Conservation (phyloP, 2,329 filamentous ascomycete genomes). For the Aspergillus udagawae region DNA sequence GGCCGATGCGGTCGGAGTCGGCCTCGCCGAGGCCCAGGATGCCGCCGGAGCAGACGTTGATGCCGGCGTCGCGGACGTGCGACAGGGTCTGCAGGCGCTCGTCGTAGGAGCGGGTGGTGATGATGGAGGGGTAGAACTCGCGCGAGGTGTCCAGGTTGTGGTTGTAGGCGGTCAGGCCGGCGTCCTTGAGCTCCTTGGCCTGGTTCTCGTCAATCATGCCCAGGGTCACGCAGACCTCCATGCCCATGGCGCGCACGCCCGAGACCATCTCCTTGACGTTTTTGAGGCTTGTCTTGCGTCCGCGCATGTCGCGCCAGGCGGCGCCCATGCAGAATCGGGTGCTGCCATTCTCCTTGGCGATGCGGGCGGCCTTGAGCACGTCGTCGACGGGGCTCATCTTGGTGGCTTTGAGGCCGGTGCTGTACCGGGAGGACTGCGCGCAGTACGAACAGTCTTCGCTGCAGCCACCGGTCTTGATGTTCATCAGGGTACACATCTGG, state of each 20-base stretch:
- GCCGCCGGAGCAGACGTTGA: slow-evolving; percentile 86
- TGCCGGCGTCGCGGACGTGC: slow-evolving; percentile 78
- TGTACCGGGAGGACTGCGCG: slow-evolving; percentile 78
- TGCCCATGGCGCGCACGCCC: slow-evolving; percentile 73
- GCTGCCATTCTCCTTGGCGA: slow-evolving; percentile 77
- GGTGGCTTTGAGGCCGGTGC: slow-evolving; percentile 72
- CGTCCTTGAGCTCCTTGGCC: slow-evolving; percentile 75
- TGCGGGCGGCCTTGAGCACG: slow-evolving; percentile 72
- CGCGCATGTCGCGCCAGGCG: slow-evolving; percentile 90
- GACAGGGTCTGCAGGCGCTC: slow-evolving; percentile 76
- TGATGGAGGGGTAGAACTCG: slow-evolving; percentile 82
- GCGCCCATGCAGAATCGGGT: slow-evolving; percentile 95
- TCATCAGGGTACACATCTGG: slow-evolving; percentile 92
- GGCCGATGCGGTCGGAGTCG: slow-evolving; percentile 71
- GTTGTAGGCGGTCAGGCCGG: slow-evolving; percentile 87
- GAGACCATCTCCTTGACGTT: slow-evolving; percentile 84
- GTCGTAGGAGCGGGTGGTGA: slow-evolving; percentile 82
- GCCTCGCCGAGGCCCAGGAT: slow-evolving; percentile 83
- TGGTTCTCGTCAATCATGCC: slow-evolving; percentile 85
- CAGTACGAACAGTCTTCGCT: slow-evolving; percentile 93
- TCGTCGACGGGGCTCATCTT: slow-evolving; percentile 76
- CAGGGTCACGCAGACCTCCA: slow-evolving; percentile 91
- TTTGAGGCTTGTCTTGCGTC: slow-evolving; percentile 74
- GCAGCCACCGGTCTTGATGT: slow-evolving; percentile 92
- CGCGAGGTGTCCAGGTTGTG: slow-evolving; percentile 89